phyloP scores from a whole-genome alignment of 495 filamentous ascomycete species.

The Letharia columbiana region DNA sequence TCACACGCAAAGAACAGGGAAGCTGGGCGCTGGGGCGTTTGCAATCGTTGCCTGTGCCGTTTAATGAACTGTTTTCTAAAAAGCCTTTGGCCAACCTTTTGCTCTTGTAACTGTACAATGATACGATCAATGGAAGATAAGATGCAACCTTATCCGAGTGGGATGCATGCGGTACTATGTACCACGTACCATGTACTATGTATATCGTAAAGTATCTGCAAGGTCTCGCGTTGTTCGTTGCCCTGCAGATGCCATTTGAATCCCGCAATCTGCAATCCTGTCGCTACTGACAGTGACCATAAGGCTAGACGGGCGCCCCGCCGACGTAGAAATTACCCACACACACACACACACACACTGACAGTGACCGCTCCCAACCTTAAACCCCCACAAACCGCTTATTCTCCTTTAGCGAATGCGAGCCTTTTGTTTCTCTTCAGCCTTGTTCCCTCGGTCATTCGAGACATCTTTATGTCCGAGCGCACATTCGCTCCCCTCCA shows the following conservation, averaged over 20 bases:
- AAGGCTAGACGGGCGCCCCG: too few relatives aligned
- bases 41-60: conserved; percentile 4
- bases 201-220: not conserved
- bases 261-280: not conserved
- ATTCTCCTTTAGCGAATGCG: too few relatives aligned
- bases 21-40: conserved; percentile 8
- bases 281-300: too few relatives aligned
- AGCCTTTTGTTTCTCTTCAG: not conserved
- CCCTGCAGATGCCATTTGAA: not conserved
- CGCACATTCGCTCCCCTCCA: not conserved
- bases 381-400: not conserved
- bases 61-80: not conserved
- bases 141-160: not conserved
- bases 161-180: not conserved
- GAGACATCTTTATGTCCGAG: not conserved
- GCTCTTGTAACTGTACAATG: not conserved
- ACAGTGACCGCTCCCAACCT: not conserved
- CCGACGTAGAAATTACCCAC: too few relatives aligned
- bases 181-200: not conserved
- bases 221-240: not conserved
- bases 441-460: too few relatives aligned
- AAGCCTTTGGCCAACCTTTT: not conserved
- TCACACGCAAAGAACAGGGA: not conserved
- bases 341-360: too few relatives aligned
- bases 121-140: not conserved